A percentile compares a stretch with the other conserved stretches of the same genome.
Conservation (phyloP, 2,329 filamentous ascomycete species). For the Hypoxylon sp. region DNA sequence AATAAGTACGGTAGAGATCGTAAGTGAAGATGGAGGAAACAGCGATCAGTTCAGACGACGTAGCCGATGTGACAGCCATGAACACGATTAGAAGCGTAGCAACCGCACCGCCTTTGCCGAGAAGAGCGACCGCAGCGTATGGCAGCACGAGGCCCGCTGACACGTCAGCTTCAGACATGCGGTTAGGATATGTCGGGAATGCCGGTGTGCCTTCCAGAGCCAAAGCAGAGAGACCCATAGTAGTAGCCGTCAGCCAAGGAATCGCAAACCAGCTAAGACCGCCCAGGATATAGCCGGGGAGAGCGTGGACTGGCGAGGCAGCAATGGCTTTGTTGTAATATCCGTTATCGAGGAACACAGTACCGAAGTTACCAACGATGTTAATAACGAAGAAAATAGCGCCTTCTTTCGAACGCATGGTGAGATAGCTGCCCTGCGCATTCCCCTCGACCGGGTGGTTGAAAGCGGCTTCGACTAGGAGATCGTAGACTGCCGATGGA, state of each 20-base stretch:
- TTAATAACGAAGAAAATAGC: slow-evolving; percentile 94
- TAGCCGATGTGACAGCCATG: slow-evolving; percentile 89
- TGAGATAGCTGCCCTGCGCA: slow-evolving; percentile 83
- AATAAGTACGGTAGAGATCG: slow-evolving; percentile 88
- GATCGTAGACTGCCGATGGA: slow-evolving; percentile 81
- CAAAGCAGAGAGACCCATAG: slow-evolving; percentile 85
- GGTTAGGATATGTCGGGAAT: slow-evolving; percentile 79
- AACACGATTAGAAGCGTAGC: slow-evolving; percentile 85
- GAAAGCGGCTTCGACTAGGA: slow-evolving; percentile 75
- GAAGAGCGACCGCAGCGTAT: slow-evolving; percentile 83
- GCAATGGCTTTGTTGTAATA: slow-evolving; percentile 97
- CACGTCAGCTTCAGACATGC: slow-evolving; percentile 80
- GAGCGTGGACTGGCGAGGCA: slow-evolving; percentile 83
- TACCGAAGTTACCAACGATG: slow-evolving; percentile 85
- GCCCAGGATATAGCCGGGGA: slow-evolving; percentile 89
- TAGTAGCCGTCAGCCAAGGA: slow-evolving; percentile 89
- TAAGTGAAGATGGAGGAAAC: slow-evolving; percentile 91
- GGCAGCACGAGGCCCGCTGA: slow-evolving; percentile 86
- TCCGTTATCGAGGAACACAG: slow-evolving; percentile 87
- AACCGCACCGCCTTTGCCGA: slow-evolving; percentile 84
- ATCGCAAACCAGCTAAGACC: slow-evolving; percentile 94
- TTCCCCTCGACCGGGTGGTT: slow-evolving; percentile 84
- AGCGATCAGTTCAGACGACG: slow-evolving; percentile 85
- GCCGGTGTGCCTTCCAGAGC: slow-evolving; percentile 79
- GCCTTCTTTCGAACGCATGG: slow-evolving; percentile 84